A percentile compares a stretch with the other conserved stretches of the same genome.
Evolutionary conservation across 2,329 filamentous ascomycete species (phyloP).

Genomic region (Paramyrothecium sp.): DNA sequence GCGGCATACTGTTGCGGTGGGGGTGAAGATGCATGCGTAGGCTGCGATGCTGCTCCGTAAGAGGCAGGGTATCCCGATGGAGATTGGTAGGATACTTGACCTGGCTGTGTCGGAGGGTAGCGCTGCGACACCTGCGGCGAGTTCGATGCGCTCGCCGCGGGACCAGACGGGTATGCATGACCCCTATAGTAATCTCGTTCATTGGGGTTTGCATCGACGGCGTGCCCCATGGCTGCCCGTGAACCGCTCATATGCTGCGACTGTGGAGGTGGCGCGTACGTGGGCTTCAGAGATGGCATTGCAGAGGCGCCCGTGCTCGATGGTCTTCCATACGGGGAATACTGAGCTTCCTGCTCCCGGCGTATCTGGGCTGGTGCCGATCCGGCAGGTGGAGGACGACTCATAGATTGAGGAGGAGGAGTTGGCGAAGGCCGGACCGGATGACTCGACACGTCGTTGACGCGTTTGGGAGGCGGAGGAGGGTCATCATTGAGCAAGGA

Average conservation of each 20-base stretch:
- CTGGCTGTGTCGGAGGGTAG: constrained; percentile 40
- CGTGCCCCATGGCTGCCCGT: constrained; percentile 40
- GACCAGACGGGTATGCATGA: constrained; percentile 32
- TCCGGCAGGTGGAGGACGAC: constrained; percentile 36
- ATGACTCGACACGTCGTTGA: constrained; percentile 43
- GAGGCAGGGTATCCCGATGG: constrained; percentile 42
- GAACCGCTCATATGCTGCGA: constrained; percentile 44
- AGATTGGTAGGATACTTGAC: constrained; percentile 39
- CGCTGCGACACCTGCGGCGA: constrained; percentile 47
- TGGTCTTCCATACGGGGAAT: constrained; percentile 41
- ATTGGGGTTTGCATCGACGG: constrained; percentile 28
- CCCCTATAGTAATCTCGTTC: constrained; percentile 50
- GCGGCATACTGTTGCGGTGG: constrained; percentile 50
- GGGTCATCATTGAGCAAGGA: constrained; percentile 62
- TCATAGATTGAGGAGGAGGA: constrained; percentile 47
- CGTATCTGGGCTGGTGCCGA: constrained; percentile 41
- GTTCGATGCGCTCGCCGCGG: constrained; percentile 35
- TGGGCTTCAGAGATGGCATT: constrained; percentile 56
- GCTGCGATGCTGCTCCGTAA: constrained; percentile 34
- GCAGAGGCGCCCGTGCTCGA: constrained; percentile 35
- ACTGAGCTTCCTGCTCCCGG: constrained; percentile 49
- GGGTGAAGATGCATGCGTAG: constrained; percentile 46
- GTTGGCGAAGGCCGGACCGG: constrained; percentile 44
- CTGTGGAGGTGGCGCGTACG: constrained; percentile 49
- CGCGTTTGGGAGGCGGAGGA: constrained; percentile 48